Conservation (phyloP, 2,329 filamentous ascomycete species). For the Pseudocercospora cruenta region DNA sequence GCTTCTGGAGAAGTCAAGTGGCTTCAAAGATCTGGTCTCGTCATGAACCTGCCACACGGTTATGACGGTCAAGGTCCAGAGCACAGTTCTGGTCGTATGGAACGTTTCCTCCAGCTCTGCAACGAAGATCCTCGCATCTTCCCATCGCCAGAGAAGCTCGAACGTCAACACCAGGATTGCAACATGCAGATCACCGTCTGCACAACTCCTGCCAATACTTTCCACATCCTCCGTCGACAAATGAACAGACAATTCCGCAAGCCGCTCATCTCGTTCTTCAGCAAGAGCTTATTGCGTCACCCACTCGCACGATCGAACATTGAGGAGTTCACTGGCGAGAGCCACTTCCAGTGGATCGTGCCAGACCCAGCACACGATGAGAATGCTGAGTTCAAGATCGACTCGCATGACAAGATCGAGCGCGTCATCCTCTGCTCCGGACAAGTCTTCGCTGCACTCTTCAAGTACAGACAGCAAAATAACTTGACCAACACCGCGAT, state of each 20-base stretch:
- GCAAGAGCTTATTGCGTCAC: constrained; percentile 92
- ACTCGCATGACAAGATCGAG: constrained; percentile 81
- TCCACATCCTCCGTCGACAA: constrained; percentile 94
- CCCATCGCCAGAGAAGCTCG: constrained; percentile 83
- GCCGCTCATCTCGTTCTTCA: constrained; percentile 97
- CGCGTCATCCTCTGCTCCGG: constrained; percentile 93
- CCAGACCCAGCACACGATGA: constrained; percentile 81
- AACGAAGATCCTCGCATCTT: constrained; percentile 96
- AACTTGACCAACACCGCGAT: constrained; percentile 89
- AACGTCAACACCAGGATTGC: constrained; percentile 98
- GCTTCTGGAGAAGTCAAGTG: constrained; percentile 97
- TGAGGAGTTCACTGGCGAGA: constrained; percentile 87
- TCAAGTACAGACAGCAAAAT: constrained; percentile 87
- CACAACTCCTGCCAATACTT: constrained; percentile 93
- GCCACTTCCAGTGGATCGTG: constrained; percentile 97
- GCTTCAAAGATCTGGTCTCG: constrained; percentile 95
- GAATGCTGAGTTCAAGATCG: constrained; percentile 64
- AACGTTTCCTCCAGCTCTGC: constrained; percentile 94
- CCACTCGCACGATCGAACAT: constrained; percentile 86
- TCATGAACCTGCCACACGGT: constrained; percentile 94
- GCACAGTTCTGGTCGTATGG: constrained; percentile 95
- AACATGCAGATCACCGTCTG: constrained; percentile 99
- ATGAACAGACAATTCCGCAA: constrained; percentile 99
- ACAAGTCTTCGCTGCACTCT: constrained; percentile 87
- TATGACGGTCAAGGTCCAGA: constrained; percentile 98